Percentiles rank a stretch among this genome's conserved stretches.
phyloP scores from a whole-genome alignment of 371 early-diverging fungal genomes.

The Circinella minor region DNA sequence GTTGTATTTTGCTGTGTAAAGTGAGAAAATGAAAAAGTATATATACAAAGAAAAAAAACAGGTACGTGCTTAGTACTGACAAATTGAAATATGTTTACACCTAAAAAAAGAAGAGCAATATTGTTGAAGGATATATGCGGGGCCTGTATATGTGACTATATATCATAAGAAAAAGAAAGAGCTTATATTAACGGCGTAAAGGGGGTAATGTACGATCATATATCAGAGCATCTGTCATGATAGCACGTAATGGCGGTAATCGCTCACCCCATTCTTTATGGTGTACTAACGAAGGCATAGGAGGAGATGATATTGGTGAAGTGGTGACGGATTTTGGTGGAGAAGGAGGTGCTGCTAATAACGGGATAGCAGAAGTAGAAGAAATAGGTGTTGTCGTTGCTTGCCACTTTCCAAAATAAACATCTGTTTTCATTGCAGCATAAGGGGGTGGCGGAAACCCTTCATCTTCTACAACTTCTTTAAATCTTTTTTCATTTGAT shows the following conservation, averaged over 20 bases:
- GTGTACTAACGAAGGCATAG: background rate
- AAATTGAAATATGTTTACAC: too few species aligned
- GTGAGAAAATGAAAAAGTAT: too few species aligned
- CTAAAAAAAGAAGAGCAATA: background rate
- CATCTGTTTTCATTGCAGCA: slow-evolving; percentile 19
- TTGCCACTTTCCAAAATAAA: slow-evolving; percentile 28
- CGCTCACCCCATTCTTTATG: slow-evolving; percentile 4
- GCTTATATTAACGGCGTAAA: slow-evolving; percentile 1
- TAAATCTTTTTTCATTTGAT: slow-evolving; percentile 5
- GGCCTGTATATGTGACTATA: too few species aligned
- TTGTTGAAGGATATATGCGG: too few species aligned
- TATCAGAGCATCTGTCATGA: slow-evolving; percentile 1
- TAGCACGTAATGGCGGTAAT: slow-evolving; percentile 2
- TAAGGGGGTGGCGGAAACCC: slow-evolving; percentile 10
- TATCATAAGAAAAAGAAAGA: background rate
- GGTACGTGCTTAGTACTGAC: too few species aligned
- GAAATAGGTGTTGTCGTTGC: background rate
- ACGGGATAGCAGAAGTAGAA: too few species aligned
- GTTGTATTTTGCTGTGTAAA: too few species aligned
- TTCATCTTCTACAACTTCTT: slow-evolving; percentile 12
- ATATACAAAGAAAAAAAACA: too few species aligned
- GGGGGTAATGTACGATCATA: background rate
- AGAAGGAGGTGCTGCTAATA: background rate
- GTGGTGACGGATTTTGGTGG: background rate
- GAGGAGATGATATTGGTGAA: slow-evolving; percentile 6